Conservation (phyloP, 2,329 filamentous ascomycete species). For the Curvularia lunata region DNA sequence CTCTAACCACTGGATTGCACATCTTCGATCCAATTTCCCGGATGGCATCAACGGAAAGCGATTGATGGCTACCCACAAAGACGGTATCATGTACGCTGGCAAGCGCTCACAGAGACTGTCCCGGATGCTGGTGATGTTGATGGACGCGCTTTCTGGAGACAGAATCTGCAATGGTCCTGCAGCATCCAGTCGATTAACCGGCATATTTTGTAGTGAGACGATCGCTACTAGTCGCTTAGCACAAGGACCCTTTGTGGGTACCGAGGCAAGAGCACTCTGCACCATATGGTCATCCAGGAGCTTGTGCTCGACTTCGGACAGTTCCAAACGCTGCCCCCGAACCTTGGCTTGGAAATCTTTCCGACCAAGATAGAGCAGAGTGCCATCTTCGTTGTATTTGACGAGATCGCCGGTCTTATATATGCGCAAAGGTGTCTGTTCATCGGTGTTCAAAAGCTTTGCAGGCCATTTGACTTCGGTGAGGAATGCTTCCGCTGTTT, state of each 20-base stretch:
- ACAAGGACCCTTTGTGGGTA: slow-evolving; percentile 38
- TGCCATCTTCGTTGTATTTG: slow-evolving; percentile 46
- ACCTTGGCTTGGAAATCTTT: slow-evolving; percentile 49
- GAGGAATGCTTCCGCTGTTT: slow-evolving; percentile 38
- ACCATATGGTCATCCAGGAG: slow-evolving; percentile 40
- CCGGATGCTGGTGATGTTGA: slow-evolving; percentile 33
- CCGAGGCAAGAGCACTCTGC: slow-evolving; percentile 39
- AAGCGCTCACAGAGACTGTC: slow-evolving; percentile 39
- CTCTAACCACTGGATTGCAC: slow-evolving; percentile 41
- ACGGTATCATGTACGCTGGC: slow-evolving; percentile 46
- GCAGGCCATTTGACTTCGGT: slow-evolving; percentile 30
- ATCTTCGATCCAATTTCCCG: slow-evolving; percentile 41
- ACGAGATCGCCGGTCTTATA: slow-evolving; percentile 50
- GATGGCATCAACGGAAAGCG: slow-evolving; percentile 43
- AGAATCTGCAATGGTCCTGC: slow-evolving; percentile 25
- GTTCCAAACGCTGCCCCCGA: slow-evolving; percentile 54
- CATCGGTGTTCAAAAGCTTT: slow-evolving; percentile 5
- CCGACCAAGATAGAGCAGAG: slow-evolving; percentile 41
- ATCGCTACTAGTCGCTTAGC: slow-evolving; percentile 43
- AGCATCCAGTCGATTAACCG: neutral
- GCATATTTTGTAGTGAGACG: slow-evolving; percentile 32
- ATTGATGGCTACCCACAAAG: slow-evolving; percentile 38
- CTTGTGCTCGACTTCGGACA: slow-evolving; percentile 56
- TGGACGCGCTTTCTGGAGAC: slow-evolving; percentile 30
- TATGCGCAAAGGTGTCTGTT: slow-evolving; percentile 18